Evolutionary conservation across 108 stramenopile genomes (phyloP).

Genomic region (Stephanodiscus triporus): DNA sequence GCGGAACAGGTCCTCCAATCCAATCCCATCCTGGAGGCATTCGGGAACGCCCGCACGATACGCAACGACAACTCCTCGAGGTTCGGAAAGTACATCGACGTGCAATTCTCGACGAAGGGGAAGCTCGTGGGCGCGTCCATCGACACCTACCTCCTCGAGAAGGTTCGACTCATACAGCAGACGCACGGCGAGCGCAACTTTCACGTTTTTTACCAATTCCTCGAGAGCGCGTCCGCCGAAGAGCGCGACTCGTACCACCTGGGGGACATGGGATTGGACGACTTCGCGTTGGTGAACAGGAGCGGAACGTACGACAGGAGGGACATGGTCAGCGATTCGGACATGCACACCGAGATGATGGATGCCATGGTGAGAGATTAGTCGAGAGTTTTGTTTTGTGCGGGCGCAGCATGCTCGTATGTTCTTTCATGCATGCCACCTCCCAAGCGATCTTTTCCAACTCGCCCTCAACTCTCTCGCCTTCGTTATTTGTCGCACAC

Average conservation of each 20-base stretch:
- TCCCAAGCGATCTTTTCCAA: no score
- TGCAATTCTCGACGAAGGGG: slow-evolving; percentile 70
- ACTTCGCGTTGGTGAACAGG: slow-evolving; percentile 71
- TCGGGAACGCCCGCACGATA: slow-evolving; percentile 91
- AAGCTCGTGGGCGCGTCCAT: slow-evolving; percentile 70
- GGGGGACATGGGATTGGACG: slow-evolving; percentile 50
- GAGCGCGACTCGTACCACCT: slow-evolving; percentile 38
- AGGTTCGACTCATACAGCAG: slow-evolving; percentile 73
- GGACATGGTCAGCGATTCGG: slow-evolving; percentile 74
- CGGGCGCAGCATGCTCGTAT: no score
- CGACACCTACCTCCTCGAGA: slow-evolving; percentile 86
- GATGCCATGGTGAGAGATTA: slow-evolving; percentile 58
- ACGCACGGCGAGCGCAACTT: slow-evolving; percentile 89
- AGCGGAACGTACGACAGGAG: slow-evolving; percentile 82
- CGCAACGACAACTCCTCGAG: slow-evolving; percentile 89
- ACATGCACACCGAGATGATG: slow-evolving; percentile 66
- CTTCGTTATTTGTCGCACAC: slow-evolving; percentile 24
- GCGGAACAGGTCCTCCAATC: slow-evolving; percentile 79
- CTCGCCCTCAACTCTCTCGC: slow-evolving; percentile 6
- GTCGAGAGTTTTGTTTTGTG: background rate
- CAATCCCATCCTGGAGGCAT: slow-evolving; percentile 89
- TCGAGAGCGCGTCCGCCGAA: slow-evolving; percentile 47
- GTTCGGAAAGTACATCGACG: slow-evolving; percentile 89
- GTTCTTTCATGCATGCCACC: background rate
- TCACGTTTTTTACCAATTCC: slow-evolving; percentile 91